Percentiles rank a stretch among this genome's conserved stretches.
Evolutionary conservation across 192 early-diverging fungal genomes (phyloP).

Genomic region (Coemansia sp.): DNA sequence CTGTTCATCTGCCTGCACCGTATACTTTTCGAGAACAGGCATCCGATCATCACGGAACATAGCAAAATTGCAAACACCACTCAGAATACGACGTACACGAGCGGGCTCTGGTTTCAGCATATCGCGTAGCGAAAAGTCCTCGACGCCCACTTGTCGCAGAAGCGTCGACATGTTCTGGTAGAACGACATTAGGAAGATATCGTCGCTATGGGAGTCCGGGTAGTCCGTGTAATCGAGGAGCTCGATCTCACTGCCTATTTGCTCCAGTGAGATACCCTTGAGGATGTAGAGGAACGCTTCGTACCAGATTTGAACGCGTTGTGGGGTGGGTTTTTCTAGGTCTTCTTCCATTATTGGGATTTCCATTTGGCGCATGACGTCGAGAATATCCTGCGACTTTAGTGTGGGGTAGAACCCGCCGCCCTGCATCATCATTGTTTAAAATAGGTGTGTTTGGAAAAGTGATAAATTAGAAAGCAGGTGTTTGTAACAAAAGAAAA

Average conservation of each 20-base stretch:
- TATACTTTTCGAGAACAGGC: conserved; percentile 64
- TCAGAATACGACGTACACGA: conserved; percentile 69
- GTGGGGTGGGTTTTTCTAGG: conserved; percentile 66
- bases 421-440: conserved; percentile 30
- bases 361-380: conserved; percentile 74
- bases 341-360: conserved; percentile 74
- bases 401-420: conserved; percentile 66
- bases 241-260: conserved; percentile 44
- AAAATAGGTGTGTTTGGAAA: background rate
- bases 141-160: conserved; percentile 68
- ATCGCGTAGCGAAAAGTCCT: conserved; percentile 77
- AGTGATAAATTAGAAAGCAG: background rate
- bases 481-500: background rate
- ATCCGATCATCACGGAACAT: conserved; percentile 85
- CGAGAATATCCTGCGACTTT: conserved; percentile 69
- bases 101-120: conserved; percentile 74
- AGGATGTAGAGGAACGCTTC: conserved; percentile 71
- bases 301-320: conserved; percentile 68
- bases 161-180: conserved; percentile 67
- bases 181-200: conserved; percentile 63
- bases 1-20: conserved; percentile 58
- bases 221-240: conserved; percentile 43
- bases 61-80: conserved; percentile 85
- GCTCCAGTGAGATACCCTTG: conserved; percentile 62
- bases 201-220: conserved; percentile 66